phyloP scores from a whole-genome alignment of 2,329 filamentous ascomycete species.

The Microdochium trichocladiopsis region DNA sequence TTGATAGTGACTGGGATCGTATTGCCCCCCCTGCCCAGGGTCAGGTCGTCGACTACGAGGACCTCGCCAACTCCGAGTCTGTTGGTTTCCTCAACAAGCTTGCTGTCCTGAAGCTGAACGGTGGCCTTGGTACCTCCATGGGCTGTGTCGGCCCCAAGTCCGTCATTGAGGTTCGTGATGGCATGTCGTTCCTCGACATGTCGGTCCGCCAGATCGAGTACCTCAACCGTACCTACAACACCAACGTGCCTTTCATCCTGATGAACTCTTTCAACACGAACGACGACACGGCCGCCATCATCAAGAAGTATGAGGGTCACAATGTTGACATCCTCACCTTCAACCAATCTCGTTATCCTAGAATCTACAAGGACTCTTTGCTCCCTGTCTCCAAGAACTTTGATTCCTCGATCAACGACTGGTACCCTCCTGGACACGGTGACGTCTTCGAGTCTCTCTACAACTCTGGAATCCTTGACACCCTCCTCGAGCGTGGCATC shows the following conservation, averaged over 20 bases:
- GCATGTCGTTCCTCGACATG: slow-evolving; percentile 99
- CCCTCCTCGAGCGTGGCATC: slow-evolving; percentile 89
- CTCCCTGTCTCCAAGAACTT: slow-evolving; percentile 89
- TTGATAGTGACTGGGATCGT: slow-evolving; percentile 83
- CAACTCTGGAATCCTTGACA: slow-evolving; percentile 96
- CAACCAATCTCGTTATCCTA: slow-evolving; percentile 98
- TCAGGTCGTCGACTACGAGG: slow-evolving; percentile 93
- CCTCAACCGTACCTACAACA: slow-evolving; percentile 95
- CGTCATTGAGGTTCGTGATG: slow-evolving; percentile 97
- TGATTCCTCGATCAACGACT: slow-evolving; percentile 85
- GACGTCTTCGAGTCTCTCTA: slow-evolving; percentile 99
- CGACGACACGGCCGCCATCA: slow-evolving; percentile 94
- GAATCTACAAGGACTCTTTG: slow-evolving; percentile 96
- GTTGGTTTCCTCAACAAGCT: slow-evolving; percentile 95
- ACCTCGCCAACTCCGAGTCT: slow-evolving; percentile 81
- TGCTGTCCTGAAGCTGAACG: slow-evolving; percentile 97
- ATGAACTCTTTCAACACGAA: slow-evolving; percentile 99
- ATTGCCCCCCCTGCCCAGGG: slow-evolving; percentile 88
- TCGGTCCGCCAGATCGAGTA: slow-evolving; percentile 98
- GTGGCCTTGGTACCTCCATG: slow-evolving; percentile 99
- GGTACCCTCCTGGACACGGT: slow-evolving; percentile 98
- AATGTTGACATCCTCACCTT: slow-evolving; percentile 99
- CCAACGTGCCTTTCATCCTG: slow-evolving; percentile 95
- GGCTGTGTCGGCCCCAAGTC: slow-evolving; percentile 99
- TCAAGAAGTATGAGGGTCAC: slow-evolving; percentile 99